phyloP scores from a whole-genome alignment of 805 yeast genomes.

The Candida stauntonica region DNA sequence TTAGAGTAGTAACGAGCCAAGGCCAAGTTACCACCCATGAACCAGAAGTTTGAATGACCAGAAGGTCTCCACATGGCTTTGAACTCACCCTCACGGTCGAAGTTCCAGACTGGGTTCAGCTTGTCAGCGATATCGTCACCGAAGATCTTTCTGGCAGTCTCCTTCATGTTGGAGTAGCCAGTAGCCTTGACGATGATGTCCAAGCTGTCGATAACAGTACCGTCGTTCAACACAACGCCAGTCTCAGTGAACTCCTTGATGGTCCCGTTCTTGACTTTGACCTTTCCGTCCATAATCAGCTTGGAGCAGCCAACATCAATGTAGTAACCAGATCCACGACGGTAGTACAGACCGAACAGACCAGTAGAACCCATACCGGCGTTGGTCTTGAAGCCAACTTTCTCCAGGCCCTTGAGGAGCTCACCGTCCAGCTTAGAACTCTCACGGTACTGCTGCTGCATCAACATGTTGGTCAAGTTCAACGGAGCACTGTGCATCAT shows the following conservation, averaged over 20 bases:
- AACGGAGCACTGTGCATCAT: constrained; percentile 34
- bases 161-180: constrained; percentile 40
- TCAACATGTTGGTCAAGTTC: constrained; percentile 30
- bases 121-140: constrained; percentile 34
- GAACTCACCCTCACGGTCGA: constrained; percentile 41
- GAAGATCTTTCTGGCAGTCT: constrained; percentile 35
- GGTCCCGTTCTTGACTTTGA: constrained; percentile 34
- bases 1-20: constrained; percentile 36
- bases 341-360: constrained; percentile 34
- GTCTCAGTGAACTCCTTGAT: constrained; percentile 34
- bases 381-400: constrained; percentile 38
- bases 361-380: constrained; percentile 43
- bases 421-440: constrained; percentile 32
- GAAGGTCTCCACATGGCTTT: constrained; percentile 35
- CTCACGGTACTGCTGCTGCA: constrained; percentile 35
- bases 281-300: constrained; percentile 36
- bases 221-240: constrained; percentile 38
- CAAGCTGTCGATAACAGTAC: constrained; percentile 30
- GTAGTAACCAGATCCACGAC: constrained; percentile 44
- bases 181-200: constrained; percentile 42
- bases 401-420: constrained; percentile 29
- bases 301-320: constrained; percentile 42
- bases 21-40: constrained; percentile 40
- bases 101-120: constrained; percentile 38
- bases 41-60: constrained; percentile 39